phyloP scores from a whole-genome alignment of 148 eudicot species.

The Diospyros lotus region DNA sequence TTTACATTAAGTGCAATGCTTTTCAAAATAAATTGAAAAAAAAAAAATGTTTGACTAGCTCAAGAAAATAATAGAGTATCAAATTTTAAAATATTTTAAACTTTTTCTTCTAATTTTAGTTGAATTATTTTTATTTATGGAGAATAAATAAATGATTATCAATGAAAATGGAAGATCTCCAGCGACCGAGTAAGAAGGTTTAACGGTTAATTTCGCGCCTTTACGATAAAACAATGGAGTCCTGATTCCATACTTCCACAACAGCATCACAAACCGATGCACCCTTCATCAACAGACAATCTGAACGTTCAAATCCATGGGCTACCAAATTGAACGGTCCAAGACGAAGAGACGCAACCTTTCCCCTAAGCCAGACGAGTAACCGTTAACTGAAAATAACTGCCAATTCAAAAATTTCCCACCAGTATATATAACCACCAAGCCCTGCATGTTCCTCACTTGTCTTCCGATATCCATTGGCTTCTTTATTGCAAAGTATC shows the following conservation, averaged over 20 bases:
- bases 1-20: too few species aligned
- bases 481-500: too few species aligned
- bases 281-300: not conserved
- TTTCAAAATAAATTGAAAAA: too few species aligned
- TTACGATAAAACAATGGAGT: too few species aligned
- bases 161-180: too few species aligned
- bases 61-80: too few species aligned
- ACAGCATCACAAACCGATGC: not conserved
- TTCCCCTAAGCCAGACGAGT: not conserved
- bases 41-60: too few species aligned
- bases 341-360: not conserved
- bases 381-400: slow-evolving; percentile 12
- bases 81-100: too few species aligned
- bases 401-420: not conserved
- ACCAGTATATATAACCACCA: too few species aligned
- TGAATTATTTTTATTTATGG: not conserved
- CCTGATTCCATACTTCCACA: slow-evolving; percentile 1
- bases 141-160: not conserved
- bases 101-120: too few species aligned
- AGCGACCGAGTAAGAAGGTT: not conserved
- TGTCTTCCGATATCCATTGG: too few species aligned
- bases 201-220: not conserved
- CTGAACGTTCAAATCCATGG: not conserved
- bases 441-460: too few species aligned
- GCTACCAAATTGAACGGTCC: not conserved